A percentile compares a stretch with the other conserved stretches of the same genome.
Conservation (phyloP, 345 rosid species). For the Aethionema arabicum region DNA sequence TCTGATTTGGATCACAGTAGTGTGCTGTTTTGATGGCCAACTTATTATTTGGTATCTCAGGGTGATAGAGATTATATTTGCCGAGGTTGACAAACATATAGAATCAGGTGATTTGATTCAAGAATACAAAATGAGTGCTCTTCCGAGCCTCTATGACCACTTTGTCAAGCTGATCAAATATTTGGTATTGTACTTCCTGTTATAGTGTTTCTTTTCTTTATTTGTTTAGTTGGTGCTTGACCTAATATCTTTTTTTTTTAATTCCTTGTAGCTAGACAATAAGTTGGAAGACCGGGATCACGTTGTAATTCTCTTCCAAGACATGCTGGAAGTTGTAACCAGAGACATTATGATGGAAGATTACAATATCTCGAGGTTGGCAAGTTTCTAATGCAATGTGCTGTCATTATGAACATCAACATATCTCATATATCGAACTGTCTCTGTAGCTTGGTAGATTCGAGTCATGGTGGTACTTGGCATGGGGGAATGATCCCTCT, state of each 20-base stretch:
- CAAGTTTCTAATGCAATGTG: constrained; percentile 22
- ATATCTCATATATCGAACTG: constrained; percentile 23
- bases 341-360: constrained; percentile 90
- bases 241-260: constrained; percentile 18
- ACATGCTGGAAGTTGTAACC: constrained; percentile 95
- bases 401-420: constrained; percentile 7
- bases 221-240: constrained; percentile 23
- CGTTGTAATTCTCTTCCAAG: constrained; percentile 93
- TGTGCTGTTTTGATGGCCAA: neutral
- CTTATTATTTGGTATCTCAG: constrained; percentile 43
- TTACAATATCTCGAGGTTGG: constrained; percentile 56
- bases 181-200: constrained; percentile 58
- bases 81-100: constrained; percentile 60
- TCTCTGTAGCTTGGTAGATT: constrained; percentile 61
- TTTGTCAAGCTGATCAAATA: constrained; percentile 77
- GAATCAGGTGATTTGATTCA: constrained; percentile 38
- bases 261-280: constrained; percentile 59
- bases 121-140: constrained; percentile 81
- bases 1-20: constrained; percentile 14
- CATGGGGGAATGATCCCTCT: constrained; percentile 60
- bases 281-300: constrained; percentile 73
- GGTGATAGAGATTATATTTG: constrained; percentile 65
- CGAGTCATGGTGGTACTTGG: constrained; percentile 69
- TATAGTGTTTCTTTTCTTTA: neutral
- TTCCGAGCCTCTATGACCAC: constrained; percentile 81